phyloP scores from a whole-genome alignment of 495 filamentous ascomycete genomes.

The Hypoxylon fragiforme region DNA sequence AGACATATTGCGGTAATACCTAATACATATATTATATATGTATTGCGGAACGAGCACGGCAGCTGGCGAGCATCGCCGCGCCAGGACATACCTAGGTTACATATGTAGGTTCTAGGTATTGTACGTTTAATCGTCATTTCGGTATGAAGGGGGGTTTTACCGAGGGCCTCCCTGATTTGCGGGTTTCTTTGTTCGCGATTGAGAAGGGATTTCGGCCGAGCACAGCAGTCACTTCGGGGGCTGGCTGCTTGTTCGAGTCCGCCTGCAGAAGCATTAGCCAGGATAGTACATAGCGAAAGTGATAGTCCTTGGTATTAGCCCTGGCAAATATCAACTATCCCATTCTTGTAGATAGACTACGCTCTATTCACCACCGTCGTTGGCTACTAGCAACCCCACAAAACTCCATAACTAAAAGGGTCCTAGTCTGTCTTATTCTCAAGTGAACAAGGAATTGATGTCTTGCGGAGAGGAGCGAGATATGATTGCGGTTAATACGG shows the following conservation, averaged over 20 bases:
- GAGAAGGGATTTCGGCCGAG: slow-evolving; percentile 22
- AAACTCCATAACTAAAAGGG: slow-evolving; percentile 21
- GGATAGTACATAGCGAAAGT: slow-evolving; percentile 20
- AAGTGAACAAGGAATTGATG: slow-evolving; percentile 25
- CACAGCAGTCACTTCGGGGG: slow-evolving; percentile 16
- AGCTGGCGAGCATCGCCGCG: too few species aligned
- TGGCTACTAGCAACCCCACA: slow-evolving; percentile 33
- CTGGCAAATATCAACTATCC: slow-evolving; percentile 25
- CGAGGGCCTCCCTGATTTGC: neutral
- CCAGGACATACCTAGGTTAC: too few species aligned
- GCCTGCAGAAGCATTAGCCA: slow-evolving; percentile 17
- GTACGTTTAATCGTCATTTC: neutral
- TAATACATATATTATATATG: too few species aligned
- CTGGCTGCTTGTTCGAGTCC: slow-evolving; percentile 1
- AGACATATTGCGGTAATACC: too few species aligned
- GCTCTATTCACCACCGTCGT: slow-evolving; percentile 21
- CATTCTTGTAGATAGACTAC: slow-evolving; percentile 14
- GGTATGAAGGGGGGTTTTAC: neutral
- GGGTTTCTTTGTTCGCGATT: neutral
- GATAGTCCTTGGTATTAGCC: slow-evolving; percentile 9
- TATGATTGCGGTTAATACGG: slow-evolving; percentile 24
- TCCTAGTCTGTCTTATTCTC: slow-evolving; percentile 10
- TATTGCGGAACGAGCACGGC: too few species aligned
- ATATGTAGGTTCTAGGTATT: too few species aligned
- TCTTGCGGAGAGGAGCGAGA: slow-evolving; percentile 27